Evolutionary conservation across 1,284 basidiomycete genomes (phyloP).

Genomic region (Pseudozyma pruni): DNA sequence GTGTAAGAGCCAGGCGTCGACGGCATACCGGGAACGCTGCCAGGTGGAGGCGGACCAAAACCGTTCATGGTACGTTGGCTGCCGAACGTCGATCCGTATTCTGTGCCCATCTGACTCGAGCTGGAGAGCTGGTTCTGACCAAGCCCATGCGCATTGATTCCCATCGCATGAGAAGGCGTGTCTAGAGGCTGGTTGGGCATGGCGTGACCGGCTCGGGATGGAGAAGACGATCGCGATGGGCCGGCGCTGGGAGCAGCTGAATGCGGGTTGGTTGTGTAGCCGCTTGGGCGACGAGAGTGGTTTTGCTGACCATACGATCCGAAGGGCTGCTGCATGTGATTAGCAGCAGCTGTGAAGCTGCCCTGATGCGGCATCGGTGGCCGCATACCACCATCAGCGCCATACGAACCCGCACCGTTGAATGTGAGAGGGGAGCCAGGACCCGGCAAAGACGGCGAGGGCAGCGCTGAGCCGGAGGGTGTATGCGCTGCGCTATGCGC

Average conservation of each 20-base stretch:
- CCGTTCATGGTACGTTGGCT: constrained; percentile 22
- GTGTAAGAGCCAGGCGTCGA: constrained; percentile 24
- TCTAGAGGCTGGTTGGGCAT: constrained; percentile 4
- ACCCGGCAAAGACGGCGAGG: constrained; percentile 32
- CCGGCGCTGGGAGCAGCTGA: constrained; percentile 46
- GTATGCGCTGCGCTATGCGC: constrained; percentile 22
- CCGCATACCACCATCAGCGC: constrained; percentile 11
- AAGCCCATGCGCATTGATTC: constrained; percentile 13
- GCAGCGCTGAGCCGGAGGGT: constrained; percentile 32
- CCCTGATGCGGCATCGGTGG: constrained; percentile 18
- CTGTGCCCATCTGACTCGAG: constrained; percentile 6
- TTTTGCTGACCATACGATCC: constrained; percentile 8
- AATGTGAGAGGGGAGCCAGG: constrained; percentile 27
- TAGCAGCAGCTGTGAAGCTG: constrained; percentile 25
- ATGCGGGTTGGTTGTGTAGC: constrained; percentile 38
- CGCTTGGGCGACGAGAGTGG: constrained; percentile 37
- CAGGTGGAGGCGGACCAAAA: constrained; percentile 8
- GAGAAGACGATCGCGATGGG: constrained; percentile 43
- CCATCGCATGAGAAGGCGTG: constrained; percentile 11
- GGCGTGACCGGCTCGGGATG: constrained; percentile 22
- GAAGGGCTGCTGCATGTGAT: constrained; percentile 25
- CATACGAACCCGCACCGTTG: constrained; percentile 6
- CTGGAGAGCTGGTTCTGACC: constrained; percentile 11
- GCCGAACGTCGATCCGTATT: constrained; percentile 29
- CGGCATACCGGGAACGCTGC: neutral